Evolutionary conservation across 352 stramenopile species (phyloP).

Genomic region (Phytophthora rubi): DNA sequence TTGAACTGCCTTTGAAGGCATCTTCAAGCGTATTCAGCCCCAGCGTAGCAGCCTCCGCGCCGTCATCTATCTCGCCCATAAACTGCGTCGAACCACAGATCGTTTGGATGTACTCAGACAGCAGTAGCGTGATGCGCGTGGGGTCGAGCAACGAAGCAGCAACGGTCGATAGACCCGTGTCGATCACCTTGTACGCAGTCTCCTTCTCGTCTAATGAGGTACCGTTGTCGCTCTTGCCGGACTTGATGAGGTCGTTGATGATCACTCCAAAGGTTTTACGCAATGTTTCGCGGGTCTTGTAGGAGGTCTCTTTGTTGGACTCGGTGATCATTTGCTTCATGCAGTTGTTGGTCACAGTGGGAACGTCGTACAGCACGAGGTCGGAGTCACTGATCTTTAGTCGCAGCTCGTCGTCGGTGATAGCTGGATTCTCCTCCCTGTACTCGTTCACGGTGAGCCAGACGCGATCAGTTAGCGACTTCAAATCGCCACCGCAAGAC

Average conservation of each 20-base stretch:
- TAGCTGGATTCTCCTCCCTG: conserved; percentile 11
- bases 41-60: conserved; percentile 43
- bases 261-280: conserved; percentile 39
- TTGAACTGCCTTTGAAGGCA: conserved; percentile 29
- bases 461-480: conserved; percentile 30
- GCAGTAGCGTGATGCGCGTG: conserved; percentile 47
- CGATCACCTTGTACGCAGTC: conserved; percentile 25
- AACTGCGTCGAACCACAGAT: conserved; percentile 53
- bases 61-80: conserved; percentile 65
- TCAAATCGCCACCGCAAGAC: conserved; percentile 39
- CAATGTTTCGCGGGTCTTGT: conserved; percentile 30
- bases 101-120: conserved; percentile 64
- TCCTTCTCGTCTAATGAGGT: conserved; percentile 27
- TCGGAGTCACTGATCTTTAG: conserved; percentile 45
- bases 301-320: conserved; percentile 23
- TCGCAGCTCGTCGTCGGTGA: conserved; percentile 47
- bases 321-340: conserved; percentile 40
- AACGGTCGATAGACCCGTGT: conserved; percentile 27
- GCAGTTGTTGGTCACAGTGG: conserved; percentile 42
- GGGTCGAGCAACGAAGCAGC: conserved; percentile 43
- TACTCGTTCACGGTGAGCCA: conserved; percentile 38
- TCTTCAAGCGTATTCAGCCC: conserved; percentile 35
- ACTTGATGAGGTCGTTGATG: conserved; percentile 38
- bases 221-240: conserved; percentile 34
- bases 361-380: conserved; percentile 45